Evolutionary conservation across 352 stramenopile species (phyloP), one percentile per base, ranked within the genome.

Genomic region (Phytophthora foliorum): DNA sequence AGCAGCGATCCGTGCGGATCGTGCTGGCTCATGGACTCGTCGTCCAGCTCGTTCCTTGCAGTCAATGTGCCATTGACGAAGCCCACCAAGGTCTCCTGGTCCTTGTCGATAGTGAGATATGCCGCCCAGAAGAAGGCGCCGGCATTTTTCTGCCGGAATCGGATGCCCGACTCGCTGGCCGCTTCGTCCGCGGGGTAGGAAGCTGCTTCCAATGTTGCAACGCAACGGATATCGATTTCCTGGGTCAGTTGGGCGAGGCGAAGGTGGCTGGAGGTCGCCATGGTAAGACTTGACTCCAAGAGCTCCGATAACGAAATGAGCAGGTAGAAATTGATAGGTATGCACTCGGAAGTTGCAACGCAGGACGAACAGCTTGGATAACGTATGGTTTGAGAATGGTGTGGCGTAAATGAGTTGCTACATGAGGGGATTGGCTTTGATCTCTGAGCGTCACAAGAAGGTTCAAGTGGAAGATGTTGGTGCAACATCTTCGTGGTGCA

Each of bases 41-140:
- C 79, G 7, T 77, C 75, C 36, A 97, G 85, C 13, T 81, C 69
- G 4, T 80, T 42, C 45, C 74, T 84, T 13, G 59, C 46, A n/a
- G 69, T 80, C 22, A 94, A 77, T 39, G 92, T 98, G 58, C 78
- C 82, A 69, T 92, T 97, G 55, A 98, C 84, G 74, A 97, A 98
- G 5, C 94, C 94, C 19, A 97, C 83, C 36, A 98, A 74, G 9
- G 27, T 48, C 5, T 75, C 60, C 14, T 69, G 41, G 7, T 57
- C 19, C 4, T 53, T 21, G 4, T 53, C 62, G 8, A 60, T 34
- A 6, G 29, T 57, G 0, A 83, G 71, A 34, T 86, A 73, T 13
- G 50, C 67, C 9, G 36, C 66, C 39, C 58, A 65, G 66, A 97
- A 93, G 60, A 96, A 97, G 6, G 69, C 72, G 29, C 77, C 75